A percentile compares a stretch with the other conserved stretches of the same genome.
These are phyloP conservation scores for Phaeosphaeria sp. DNA, from an alignment of 2,329 filamentous ascomycete genomes.

Conservation along the genomic window DNA sequence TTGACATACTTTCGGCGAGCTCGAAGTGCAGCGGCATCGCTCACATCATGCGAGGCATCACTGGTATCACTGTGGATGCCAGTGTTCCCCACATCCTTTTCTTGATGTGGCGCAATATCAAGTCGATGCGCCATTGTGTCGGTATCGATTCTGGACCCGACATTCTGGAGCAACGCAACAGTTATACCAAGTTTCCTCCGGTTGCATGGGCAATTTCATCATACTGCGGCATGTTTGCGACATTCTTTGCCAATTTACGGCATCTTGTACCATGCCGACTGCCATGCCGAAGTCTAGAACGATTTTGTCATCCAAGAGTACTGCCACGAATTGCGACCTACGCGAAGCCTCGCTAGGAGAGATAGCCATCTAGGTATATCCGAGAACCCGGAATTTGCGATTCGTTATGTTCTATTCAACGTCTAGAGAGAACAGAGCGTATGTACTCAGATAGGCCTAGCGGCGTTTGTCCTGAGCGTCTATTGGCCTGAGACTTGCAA, in stretches of 20 bases:
- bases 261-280: conserved; percentile 20
- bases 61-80: conserved; percentile 12
- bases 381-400: not conserved
- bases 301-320: not conserved
- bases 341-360: not conserved
- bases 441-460: not conserved
- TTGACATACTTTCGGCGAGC: conserved; percentile 28
- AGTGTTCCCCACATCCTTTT: conserved; percentile 14
- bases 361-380: not conserved
- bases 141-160: not conserved
- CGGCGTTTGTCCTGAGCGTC: not conserved
- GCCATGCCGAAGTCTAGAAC: conserved; percentile 13
- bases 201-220: not conserved
- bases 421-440: no score
- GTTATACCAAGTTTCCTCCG: not conserved
- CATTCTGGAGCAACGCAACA: not conserved
- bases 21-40: conserved; percentile 15
- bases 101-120: not conserved
- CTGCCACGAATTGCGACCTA: not conserved
- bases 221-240: conserved; percentile 3
- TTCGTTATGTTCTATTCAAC: not conserved
- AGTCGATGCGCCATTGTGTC: not conserved
- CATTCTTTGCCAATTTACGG: conserved; percentile 11
- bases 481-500: not conserved
- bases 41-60: conserved; percentile 9